Conservation (phyloP, 805 yeast genomes). For the Ogataea pignaliae region DNA sequence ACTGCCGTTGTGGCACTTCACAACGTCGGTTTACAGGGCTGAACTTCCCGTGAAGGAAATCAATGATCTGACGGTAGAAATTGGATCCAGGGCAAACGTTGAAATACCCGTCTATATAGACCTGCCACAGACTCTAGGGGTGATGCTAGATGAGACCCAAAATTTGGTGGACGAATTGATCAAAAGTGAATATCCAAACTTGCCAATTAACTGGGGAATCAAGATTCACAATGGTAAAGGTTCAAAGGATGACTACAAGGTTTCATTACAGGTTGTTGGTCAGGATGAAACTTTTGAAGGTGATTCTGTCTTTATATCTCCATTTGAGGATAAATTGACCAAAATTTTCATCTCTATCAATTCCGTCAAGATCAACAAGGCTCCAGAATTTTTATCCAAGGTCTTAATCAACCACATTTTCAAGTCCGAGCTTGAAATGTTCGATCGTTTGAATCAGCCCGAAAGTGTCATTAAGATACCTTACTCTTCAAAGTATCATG, state of each 20-base stretch:
- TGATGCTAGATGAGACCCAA: constrained; percentile 34
- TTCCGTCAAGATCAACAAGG: constrained; percentile 23
- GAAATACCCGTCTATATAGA: constrained; percentile 43
- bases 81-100: constrained; percentile 26
- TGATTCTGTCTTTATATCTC: constrained; percentile 32
- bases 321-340: constrained; percentile 32
- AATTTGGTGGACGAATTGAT: constrained; percentile 27
- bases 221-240: constrained; percentile 24
- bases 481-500: constrained; percentile 62
- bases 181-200: constrained; percentile 11
- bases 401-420: constrained; percentile 38
- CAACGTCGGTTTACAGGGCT: constrained; percentile 63
- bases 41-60: constrained; percentile 48
- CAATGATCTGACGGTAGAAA: constrained; percentile 14
- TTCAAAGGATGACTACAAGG: constrained; percentile 32
- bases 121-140: constrained; percentile 27
- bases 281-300: constrained; percentile 7
- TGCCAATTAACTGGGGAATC: constrained; percentile 28
- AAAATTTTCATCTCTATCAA: constrained; percentile 29
- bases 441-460: constrained; percentile 20
- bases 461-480: constrained; percentile 40
- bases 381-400: constrained; percentile 33
- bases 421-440: constrained; percentile 32
- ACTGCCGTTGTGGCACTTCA: constrained; percentile 52
- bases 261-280: constrained; percentile 25